A percentile compares a stretch with the other conserved stretches of the same genome.
Conservation (phyloP, 345 rosid genomes). For the Linum usitatissimum region DNA sequence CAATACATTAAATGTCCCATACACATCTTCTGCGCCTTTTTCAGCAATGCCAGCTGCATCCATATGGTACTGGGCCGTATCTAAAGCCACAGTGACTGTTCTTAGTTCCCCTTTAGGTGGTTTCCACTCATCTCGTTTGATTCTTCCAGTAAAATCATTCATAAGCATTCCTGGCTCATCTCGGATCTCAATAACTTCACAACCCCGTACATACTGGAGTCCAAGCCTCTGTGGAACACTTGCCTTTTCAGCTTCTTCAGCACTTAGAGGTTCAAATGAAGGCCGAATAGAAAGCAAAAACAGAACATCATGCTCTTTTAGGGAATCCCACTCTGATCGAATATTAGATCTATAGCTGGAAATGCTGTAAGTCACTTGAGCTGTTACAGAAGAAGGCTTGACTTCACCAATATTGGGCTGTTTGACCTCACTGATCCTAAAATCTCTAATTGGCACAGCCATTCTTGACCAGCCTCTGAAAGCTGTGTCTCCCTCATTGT, state of each 20-base stretch:
- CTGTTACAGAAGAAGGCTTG: constrained; percentile 86
- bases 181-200: constrained; percentile 81
- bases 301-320: constrained; percentile 97
- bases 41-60: constrained; percentile 88
- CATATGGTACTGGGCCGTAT: constrained; percentile 95
- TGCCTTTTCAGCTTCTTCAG: constrained; percentile 88
- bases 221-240: constrained; percentile 88
- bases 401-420: constrained; percentile 99
- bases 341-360: constrained; percentile 77
- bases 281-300: constrained; percentile 86
- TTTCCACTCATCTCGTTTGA: constrained; percentile 95
- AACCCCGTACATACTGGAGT: constrained; percentile 89
- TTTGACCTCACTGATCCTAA: constrained; percentile 69
- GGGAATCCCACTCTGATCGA: constrained; percentile 94
- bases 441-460: constrained; percentile 80
- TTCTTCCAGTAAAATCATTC: constrained; percentile 94
- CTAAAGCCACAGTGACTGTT: constrained; percentile 84
- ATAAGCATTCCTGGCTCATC: constrained; percentile 93
- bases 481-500: constrained; percentile 82
- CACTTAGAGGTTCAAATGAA: constrained; percentile 83
- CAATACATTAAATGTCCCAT: constrained; percentile 77
- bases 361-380: constrained; percentile 71
- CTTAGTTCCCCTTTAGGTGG: constrained; percentile 97
- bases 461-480: constrained; percentile 99
- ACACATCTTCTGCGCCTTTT: constrained; percentile 86